phyloP scores from a whole-genome alignment of 2,329 filamentous ascomycete genomes.

The Botrytis paeoniae region DNA sequence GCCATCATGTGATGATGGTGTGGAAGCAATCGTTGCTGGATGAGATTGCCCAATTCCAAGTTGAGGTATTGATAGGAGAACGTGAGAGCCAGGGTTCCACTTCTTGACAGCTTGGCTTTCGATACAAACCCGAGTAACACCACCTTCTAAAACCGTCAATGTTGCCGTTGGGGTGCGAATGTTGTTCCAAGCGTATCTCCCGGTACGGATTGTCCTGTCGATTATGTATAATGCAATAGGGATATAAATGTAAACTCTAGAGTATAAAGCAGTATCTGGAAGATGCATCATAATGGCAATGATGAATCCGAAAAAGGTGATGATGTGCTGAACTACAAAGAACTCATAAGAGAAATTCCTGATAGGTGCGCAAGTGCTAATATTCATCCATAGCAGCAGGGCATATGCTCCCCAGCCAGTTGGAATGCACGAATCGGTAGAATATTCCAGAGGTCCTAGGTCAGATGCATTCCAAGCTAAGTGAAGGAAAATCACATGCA shows the following conservation, averaged over 20 bases:
- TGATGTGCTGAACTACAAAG: slow-evolving; percentile 66
- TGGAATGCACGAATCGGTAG: slow-evolving; percentile 36
- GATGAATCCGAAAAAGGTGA: slow-evolving; percentile 46
- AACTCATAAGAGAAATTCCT: slow-evolving; percentile 65
- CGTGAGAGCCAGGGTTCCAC: slow-evolving; percentile 51
- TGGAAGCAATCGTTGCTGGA: slow-evolving; percentile 58
- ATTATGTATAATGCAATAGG: slow-evolving; percentile 31
- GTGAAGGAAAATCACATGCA: slow-evolving; percentile 32
- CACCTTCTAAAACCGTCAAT: slow-evolving; percentile 37
- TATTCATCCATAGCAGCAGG: slow-evolving; percentile 61
- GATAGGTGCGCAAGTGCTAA: slow-evolving; percentile 62
- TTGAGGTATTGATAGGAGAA: slow-evolving; percentile 58
- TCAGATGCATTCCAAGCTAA: slow-evolving; percentile 31
- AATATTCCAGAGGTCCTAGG: slow-evolving; percentile 30
- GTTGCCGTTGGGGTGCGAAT: slow-evolving; percentile 30
- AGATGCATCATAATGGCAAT: slow-evolving; percentile 39
- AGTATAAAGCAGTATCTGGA: slow-evolving; percentile 36
- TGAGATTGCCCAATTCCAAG: slow-evolving; percentile 56
- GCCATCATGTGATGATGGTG: slow-evolving; percentile 51
- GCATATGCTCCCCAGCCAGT: slow-evolving; percentile 63
- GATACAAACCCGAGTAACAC: slow-evolving; percentile 40
- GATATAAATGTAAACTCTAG: slow-evolving; percentile 34
- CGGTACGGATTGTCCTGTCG: slow-evolving; percentile 31
- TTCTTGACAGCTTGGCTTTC: slow-evolving; percentile 38
- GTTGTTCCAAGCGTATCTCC: slow-evolving; percentile 39